phyloP scores from a whole-genome alignment of 768 basidiomycete genomes.

The Termitomyces sp. region DNA sequence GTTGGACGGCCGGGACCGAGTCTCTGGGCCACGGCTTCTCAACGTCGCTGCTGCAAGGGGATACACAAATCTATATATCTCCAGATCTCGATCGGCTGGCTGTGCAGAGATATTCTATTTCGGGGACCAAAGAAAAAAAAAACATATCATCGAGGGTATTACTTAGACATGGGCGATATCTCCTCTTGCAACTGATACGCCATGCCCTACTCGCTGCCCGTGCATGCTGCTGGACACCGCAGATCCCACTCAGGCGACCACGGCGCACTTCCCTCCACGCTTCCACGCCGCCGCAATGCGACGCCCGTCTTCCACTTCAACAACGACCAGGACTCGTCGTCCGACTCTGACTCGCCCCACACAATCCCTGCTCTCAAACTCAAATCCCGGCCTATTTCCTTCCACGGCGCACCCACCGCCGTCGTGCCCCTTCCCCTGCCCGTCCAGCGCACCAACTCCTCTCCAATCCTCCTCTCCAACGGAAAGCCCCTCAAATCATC shows the following conservation, averaged over 20 bases:
- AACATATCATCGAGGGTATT: background rate
- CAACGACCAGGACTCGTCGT: constrained; percentile 24
- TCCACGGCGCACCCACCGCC: constrained; percentile 3
- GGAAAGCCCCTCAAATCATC: constrained; percentile 88
- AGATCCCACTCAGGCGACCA: too few species aligned
- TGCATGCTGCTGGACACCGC: constrained; percentile 28
- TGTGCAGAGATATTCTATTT: background rate
- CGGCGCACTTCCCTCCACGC: constrained; percentile 9
- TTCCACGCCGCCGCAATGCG: constrained; percentile 29
- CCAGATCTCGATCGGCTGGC: too few species aligned
- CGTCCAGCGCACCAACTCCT: constrained; percentile 34
- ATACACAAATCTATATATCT: too few species aligned
- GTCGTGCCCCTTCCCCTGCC: constrained; percentile 22
- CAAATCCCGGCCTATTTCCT: constrained; percentile 21
- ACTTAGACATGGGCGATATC: too few species aligned
- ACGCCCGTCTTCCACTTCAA: constrained; percentile 36
- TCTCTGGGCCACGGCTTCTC: too few species aligned
- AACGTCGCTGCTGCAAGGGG: too few species aligned
- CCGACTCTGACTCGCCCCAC: constrained; percentile 20
- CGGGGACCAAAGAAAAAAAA: constrained; percentile 3
- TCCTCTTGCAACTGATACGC: too few species aligned
- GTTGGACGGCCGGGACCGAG: too few species aligned
- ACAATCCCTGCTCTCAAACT: constrained; percentile 19
- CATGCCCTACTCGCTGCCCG: constrained; percentile 32
- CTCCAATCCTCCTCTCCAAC: constrained; percentile 55